Evolutionary conservation across 2,329 filamentous ascomycete species (phyloP).

Genomic region (Alternaria sp.): DNA sequence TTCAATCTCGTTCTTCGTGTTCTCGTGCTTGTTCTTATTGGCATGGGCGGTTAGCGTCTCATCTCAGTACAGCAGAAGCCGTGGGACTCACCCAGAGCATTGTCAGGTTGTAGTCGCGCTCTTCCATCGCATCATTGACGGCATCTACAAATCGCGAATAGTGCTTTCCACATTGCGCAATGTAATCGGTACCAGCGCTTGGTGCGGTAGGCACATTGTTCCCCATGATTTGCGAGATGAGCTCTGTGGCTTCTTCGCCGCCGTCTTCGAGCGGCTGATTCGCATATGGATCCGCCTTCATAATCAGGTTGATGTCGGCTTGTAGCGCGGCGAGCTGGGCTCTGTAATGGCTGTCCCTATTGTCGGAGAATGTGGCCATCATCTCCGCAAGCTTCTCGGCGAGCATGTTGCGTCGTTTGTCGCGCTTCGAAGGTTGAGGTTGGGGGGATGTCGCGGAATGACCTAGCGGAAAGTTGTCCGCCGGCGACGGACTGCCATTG

Average conservation of each 20-base stretch:
- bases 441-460: conserved; percentile 55
- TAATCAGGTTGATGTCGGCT: conserved; percentile 85
- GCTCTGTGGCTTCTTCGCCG: conserved; percentile 71
- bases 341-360: conserved; percentile 84
- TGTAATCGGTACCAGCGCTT: conserved; percentile 73
- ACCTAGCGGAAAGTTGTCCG: conserved; percentile 47
- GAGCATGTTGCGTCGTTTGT: conserved; percentile 86
- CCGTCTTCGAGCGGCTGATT: conserved; percentile 72
- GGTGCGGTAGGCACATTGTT: conserved; percentile 53
- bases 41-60: conserved; percentile 23
- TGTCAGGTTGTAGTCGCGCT: conserved; percentile 83
- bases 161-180: conserved; percentile 74
- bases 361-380: conserved; percentile 78
- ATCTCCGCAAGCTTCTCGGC: conserved; percentile 80
- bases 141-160: conserved; percentile 87
- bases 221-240: conserved; percentile 59
- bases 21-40: conserved; percentile 65
- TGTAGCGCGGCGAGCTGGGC: conserved; percentile 93
- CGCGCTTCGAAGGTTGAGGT: conserved; percentile 76
- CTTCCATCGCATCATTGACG: conserved; percentile 87
- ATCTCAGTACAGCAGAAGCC: background rate
- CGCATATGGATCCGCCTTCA: conserved; percentile 83
- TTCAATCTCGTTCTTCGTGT: conserved; percentile 64
- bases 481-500: conserved; percentile 49
- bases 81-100: conserved; percentile 74